Conservation (phyloP, 192 early-diverging fungal species). For the Coemansia sp. region DNA sequence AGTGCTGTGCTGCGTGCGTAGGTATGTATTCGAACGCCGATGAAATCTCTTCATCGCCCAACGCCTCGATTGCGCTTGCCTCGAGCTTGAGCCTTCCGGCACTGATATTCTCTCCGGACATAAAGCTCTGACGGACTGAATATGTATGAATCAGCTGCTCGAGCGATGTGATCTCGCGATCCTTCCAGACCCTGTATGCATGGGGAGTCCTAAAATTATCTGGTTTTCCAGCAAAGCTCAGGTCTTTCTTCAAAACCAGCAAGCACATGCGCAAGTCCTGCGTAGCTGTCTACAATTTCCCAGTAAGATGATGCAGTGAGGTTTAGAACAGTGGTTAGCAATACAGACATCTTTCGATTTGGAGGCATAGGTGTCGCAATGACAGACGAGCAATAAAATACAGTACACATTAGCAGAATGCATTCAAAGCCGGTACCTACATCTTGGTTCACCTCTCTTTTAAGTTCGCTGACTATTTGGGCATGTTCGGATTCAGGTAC, state of each 20-base stretch:
- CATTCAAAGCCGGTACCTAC: conserved; percentile 10
- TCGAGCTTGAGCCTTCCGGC: conserved; percentile 38
- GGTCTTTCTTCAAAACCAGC: conserved; percentile 39
- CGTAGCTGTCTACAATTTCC: conserved; percentile 32
- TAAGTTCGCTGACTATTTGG: conserved; percentile 34
- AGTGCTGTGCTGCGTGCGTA: conserved; percentile 31
- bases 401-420: too few relatives aligned
- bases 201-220: conserved; percentile 37
- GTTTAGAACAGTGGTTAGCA: too few relatives aligned
- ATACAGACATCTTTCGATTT: too few relatives aligned
- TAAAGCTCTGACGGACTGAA: conserved; percentile 40
- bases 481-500: conserved; percentile 38
- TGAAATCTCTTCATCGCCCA: conserved; percentile 38
- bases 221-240: conserved; percentile 50
- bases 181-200: conserved; percentile 51
- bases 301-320: too few relatives aligned
- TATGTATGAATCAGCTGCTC: conserved; percentile 52
- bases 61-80: conserved; percentile 25
- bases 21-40: conserved; percentile 53
- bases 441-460: conserved; percentile 45
- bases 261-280: conserved; percentile 48
- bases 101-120: conserved; percentile 45
- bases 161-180: conserved; percentile 48
- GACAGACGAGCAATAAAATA: too few relatives aligned
- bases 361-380: too few relatives aligned